A percentile compares a stretch with the other conserved stretches of the same genome.
phyloP scores from a whole-genome alignment of 108 stramenopile species.

The Nannochloropsis salina region DNA sequence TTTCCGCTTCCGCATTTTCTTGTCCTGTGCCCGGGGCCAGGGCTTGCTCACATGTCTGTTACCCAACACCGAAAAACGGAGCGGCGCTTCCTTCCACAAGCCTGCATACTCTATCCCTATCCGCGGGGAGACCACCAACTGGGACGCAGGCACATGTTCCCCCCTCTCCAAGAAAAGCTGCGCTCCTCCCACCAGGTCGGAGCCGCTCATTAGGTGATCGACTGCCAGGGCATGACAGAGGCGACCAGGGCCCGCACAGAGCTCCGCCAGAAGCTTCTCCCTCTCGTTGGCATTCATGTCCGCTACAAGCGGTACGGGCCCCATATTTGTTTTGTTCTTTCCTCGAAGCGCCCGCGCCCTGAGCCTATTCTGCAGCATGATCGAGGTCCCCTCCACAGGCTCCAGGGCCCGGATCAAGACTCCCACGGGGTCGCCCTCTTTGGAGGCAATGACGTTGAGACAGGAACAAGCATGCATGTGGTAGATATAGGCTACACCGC shows the following conservation, averaged over 20 bases:
- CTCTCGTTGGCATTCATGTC: neutral
- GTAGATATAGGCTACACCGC: slow-evolving; percentile 12
- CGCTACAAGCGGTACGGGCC: neutral
- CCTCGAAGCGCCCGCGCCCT: neutral
- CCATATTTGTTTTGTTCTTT: neutral
- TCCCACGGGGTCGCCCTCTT: neutral
- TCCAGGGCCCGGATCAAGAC: slow-evolving; percentile 17
- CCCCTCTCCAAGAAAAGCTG: neutral
- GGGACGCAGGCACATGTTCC: neutral
- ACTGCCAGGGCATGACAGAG: neutral
- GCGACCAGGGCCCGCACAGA: neutral
- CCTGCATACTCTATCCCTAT: neutral
- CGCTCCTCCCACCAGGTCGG: neutral
- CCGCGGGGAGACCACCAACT: neutral
- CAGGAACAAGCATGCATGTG: slow-evolving; percentile 3
- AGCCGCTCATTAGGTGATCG: slow-evolving; percentile 3
- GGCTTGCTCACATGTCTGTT: slow-evolving; percentile 5
- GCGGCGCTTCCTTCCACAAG: neutral
- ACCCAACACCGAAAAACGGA: neutral
- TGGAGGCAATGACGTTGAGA: neutral
- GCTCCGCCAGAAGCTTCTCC: neutral
- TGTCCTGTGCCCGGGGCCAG: neutral
- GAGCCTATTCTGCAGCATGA: neutral
- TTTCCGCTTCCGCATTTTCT: neutral
- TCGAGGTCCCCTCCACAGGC: neutral